Percentiles rank a stretch among this genome's conserved stretches.
Conservation (phyloP, 2,329 filamentous ascomycete species). For the Rutstroemia sydowiana region DNA sequence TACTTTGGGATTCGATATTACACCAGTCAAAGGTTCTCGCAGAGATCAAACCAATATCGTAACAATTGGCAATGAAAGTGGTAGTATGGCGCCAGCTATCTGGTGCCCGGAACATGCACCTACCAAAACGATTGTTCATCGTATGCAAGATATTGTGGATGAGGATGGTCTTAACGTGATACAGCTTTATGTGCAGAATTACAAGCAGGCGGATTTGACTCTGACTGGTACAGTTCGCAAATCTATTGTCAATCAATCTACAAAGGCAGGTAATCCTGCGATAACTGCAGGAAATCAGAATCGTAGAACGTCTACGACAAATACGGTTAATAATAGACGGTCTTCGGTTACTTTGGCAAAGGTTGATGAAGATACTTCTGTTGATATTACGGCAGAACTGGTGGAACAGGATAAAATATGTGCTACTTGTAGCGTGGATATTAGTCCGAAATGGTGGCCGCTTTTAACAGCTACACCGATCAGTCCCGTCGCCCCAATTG, state of each 20-base stretch:
- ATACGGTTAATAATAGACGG: slow-evolving; percentile 16
- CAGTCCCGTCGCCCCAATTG: not conserved
- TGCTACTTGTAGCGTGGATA: slow-evolving; percentile 59
- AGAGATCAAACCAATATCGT: slow-evolving; percentile 75
- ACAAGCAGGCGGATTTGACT: slow-evolving; percentile 88
- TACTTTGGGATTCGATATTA: slow-evolving; percentile 81
- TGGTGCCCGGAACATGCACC: slow-evolving; percentile 89
- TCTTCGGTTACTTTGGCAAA: slow-evolving; percentile 24
- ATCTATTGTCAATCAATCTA: slow-evolving; percentile 49
- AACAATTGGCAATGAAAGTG: slow-evolving; percentile 71
- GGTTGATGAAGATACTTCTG: slow-evolving; percentile 18
- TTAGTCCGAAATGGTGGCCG: slow-evolving; percentile 67
- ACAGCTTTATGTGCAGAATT: slow-evolving; percentile 79
- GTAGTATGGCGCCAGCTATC: slow-evolving; percentile 74
- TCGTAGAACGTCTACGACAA: slow-evolving; percentile 49
- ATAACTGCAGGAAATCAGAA: slow-evolving; percentile 32
- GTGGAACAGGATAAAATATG: slow-evolving; percentile 43
- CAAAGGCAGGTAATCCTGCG: slow-evolving; percentile 26
- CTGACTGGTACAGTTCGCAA: slow-evolving; percentile 90
- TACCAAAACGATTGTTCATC: slow-evolving; percentile 65
- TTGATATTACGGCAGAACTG: not conserved
- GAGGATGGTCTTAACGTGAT: slow-evolving; percentile 70
- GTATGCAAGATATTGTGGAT: slow-evolving; percentile 68
- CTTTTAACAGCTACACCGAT: slow-evolving; percentile 10
- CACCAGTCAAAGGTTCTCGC: slow-evolving; percentile 80